These are phyloP conservation scores for Boletus insuetus DNA, from an alignment of 768 basidiomycete species.

Conservation along the genomic window DNA sequence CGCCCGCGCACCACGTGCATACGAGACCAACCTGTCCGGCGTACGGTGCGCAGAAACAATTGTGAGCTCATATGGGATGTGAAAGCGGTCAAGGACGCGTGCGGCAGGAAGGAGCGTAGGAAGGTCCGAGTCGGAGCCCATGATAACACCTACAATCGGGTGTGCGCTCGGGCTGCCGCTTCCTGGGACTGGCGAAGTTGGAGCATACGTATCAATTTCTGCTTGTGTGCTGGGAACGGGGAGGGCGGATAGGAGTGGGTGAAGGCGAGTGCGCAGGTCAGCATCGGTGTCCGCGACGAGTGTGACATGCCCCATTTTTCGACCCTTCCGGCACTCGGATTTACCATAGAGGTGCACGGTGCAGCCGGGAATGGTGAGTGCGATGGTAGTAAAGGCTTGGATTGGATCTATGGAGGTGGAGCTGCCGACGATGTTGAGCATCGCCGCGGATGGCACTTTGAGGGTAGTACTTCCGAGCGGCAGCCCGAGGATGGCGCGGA, in stretches of 20 bases:
- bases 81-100: constrained; percentile 76
- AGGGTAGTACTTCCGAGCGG: constrained; percentile 87
- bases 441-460: constrained; percentile 81
- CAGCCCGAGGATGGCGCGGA: constrained; percentile 87
- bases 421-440: constrained; percentile 94
- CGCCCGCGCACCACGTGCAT: constrained; percentile 69
- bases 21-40: constrained; percentile 79
- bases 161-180: constrained; percentile 57
- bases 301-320: constrained; percentile 99
- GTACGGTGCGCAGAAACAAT: constrained; percentile 98
- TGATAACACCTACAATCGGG: constrained; percentile 90
- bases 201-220: constrained; percentile 55
- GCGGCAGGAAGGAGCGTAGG: constrained; percentile 90
- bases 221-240: constrained; percentile 38
- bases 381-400: constrained; percentile 49
- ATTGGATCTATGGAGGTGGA: constrained; percentile 67
- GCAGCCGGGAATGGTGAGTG: constrained; percentile 71
- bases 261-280: constrained; percentile 63
- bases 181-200: constrained; percentile 41
- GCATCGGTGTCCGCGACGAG: constrained; percentile 82
- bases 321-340: constrained; percentile 77
- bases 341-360: constrained; percentile 95
- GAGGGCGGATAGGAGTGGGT: constrained; percentile 66
- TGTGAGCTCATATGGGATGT: constrained; percentile 86
- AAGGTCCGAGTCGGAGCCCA: constrained; percentile 99